These are phyloP conservation scores for Cyberlindnera americana DNA, from an alignment of 805 yeast species.

Conservation along the genomic window DNA sequence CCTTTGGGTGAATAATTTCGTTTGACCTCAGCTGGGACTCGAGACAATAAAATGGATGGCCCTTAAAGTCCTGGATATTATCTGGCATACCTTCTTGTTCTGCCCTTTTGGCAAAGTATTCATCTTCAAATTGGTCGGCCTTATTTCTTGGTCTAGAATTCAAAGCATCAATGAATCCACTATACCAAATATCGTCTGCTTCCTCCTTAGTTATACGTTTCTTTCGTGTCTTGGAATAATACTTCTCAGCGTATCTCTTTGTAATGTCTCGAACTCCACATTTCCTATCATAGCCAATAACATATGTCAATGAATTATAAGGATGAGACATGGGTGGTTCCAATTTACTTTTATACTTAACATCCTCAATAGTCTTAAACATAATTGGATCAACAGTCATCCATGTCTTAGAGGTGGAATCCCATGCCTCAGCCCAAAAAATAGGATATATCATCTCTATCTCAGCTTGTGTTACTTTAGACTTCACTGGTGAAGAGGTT, in stretches of 20 bases:
- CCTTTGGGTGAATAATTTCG: constrained; percentile 68
- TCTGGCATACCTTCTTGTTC: constrained; percentile 84
- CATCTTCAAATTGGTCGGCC: constrained; percentile 46
- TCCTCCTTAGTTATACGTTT: constrained; percentile 62
- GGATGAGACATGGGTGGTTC: constrained; percentile 70
- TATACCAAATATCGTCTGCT: constrained; percentile 58
- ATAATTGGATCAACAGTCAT: constrained; percentile 82
- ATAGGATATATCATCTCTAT: constrained; percentile 52
- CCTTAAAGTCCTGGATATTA: constrained; percentile 73
- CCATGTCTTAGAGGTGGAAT: constrained; percentile 67
- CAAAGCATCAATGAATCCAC: constrained; percentile 33
- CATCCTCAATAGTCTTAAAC: constrained; percentile 57
- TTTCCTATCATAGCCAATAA: constrained; percentile 65
- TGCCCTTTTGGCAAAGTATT: constrained; percentile 59
- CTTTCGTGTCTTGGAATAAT: constrained; percentile 70
- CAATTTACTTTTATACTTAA: constrained; percentile 50
- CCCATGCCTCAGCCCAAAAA: constrained; percentile 96
- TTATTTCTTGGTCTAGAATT: constrained; percentile 17
- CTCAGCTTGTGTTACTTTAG: constrained; percentile 20
- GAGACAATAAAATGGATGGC: constrained; percentile 82
- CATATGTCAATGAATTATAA: constrained; percentile 65
- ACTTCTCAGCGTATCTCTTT: constrained; percentile 68
- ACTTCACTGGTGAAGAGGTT: neutral
- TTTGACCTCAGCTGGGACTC: constrained; percentile 70
- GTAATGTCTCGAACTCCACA: constrained; percentile 80